Percentiles rank a stretch among this genome's conserved stretches.
Evolutionary conservation across 2,329 filamentous ascomycete species (phyloP).

Genomic region (Cercospora sojina): DNA sequence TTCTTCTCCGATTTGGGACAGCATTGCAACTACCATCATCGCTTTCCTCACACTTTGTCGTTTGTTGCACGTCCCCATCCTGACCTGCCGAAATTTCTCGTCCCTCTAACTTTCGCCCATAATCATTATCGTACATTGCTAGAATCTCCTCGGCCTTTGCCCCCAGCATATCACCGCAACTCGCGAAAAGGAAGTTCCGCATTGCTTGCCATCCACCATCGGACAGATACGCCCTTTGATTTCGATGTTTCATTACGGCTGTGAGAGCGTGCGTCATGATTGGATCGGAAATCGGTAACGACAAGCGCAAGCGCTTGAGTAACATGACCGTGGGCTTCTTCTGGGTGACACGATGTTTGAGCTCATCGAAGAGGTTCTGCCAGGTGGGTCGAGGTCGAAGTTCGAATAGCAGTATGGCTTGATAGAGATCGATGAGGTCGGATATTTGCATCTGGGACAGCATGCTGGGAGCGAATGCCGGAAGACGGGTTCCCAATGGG

Average conservation of each 20-base stretch:
- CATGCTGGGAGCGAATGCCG: not conserved
- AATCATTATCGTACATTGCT: not conserved
- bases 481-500: not conserved
- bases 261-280: slow-evolving; percentile 7
- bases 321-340: not conserved
- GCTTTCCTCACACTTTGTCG: not conserved
- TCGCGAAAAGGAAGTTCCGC: not conserved
- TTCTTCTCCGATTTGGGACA: not conserved
- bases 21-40: not conserved
- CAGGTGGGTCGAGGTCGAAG: not conserved
- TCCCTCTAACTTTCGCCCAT: not conserved
- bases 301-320: not conserved
- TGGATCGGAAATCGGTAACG: not conserved
- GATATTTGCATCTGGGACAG: not conserved
- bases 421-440: slow-evolving; percentile 12
- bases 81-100: not conserved
- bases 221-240: not conserved
- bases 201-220: not conserved
- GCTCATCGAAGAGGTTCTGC: not conserved
- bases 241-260: not conserved
- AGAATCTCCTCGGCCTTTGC: slow-evolving; percentile 7
- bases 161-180: slow-evolving; percentile 1
- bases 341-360: not conserved
- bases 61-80: not conserved
- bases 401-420: not conserved